Base-by-base conservation (phyloP, 2,329 filamentous ascomycete species). In the Alternaria angustiovoidea region DNA sequence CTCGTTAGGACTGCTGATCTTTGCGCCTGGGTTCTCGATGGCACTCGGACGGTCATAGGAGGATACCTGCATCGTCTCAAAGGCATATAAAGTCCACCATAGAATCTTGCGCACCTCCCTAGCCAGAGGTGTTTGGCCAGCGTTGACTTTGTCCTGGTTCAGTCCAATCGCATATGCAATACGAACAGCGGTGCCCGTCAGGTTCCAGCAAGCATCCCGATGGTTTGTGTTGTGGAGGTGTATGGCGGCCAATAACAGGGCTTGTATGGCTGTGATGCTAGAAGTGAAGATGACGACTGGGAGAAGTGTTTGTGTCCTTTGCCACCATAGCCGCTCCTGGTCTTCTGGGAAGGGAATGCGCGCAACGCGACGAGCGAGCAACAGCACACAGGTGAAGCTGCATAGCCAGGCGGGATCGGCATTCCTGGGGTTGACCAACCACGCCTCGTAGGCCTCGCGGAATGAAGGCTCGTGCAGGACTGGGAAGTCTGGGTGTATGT, bases 41-140 rank as follows among this genome's bases (percentile, higher is more conserved):
- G 80, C 78, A 59, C 80, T 81, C 0, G 81, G 81, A 1, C 81
- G 78, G 69, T 82, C 79, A 61, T 81, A 79, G 22, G 80, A 78
- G 20, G 79, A 79, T 16, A 80, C 79, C 61, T 81, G 78, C 73
- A 81, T 78, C 58, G 78, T 78, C 51, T 87, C 85, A 16, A 85
- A 69, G 1, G 76, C 73, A 66, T 81, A 86, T 1, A 87, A 65
- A 1, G 74, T 72, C 84, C 84, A 87, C 85, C 85, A 87, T 12
- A 87, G 60, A 0, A 84, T 77, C 63, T 81, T 83, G 5, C 82
- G 81, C 59, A 84, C 69, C 62, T 85, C 83, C 18, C 76, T 65
- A 3, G 72, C 68, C 2, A 80, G 66, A 4, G 78, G 78, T 2
- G 74, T 77, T 51, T 79, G 71, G 14, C 63, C 64, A 1, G 71